Conservation (phyloP, 2,329 filamentous ascomycete species). For the Colletotrichum sp. region DNA sequence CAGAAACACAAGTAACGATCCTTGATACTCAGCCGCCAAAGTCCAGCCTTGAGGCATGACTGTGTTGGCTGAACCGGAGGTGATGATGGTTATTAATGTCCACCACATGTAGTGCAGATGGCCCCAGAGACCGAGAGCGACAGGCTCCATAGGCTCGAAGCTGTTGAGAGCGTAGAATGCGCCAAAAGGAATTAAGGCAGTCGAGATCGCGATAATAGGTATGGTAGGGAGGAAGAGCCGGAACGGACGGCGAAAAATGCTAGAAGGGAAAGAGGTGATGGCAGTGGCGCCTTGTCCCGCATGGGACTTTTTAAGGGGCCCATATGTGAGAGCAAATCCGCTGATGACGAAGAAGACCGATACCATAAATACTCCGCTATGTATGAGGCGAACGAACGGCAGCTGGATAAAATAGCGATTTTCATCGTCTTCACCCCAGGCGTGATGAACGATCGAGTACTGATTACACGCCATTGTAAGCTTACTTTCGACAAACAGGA, state of each 20-base stretch:
- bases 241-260: slow-evolving; percentile 50
- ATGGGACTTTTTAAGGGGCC: slow-evolving; percentile 46
- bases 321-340: slow-evolving; percentile 52
- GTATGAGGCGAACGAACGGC: slow-evolving; percentile 47
- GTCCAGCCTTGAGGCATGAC: background rate
- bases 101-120: background rate
- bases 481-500: background rate
- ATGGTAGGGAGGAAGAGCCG: slow-evolving; percentile 50
- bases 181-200: background rate
- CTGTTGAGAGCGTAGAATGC: background rate
- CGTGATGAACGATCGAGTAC: background rate
- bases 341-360: slow-evolving; percentile 58
- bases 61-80: background rate
- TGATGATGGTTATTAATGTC: background rate
- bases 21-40: background rate
- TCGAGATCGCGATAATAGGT: background rate
- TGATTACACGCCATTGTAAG: background rate
- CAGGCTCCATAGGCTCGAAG: background rate
- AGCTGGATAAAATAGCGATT: slow-evolving; percentile 34
- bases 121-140: background rate
- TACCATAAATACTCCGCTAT: slow-evolving; percentile 51
- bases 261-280: slow-evolving; percentile 45
- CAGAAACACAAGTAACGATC: background rate
- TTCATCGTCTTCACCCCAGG: background rate
- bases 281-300: slow-evolving; percentile 39